Evolutionary conservation across 1,139 yeast species (phyloP), one percentile per base, ranked within the genome.

Genomic region (Saccharomyces uvarum): DNA sequence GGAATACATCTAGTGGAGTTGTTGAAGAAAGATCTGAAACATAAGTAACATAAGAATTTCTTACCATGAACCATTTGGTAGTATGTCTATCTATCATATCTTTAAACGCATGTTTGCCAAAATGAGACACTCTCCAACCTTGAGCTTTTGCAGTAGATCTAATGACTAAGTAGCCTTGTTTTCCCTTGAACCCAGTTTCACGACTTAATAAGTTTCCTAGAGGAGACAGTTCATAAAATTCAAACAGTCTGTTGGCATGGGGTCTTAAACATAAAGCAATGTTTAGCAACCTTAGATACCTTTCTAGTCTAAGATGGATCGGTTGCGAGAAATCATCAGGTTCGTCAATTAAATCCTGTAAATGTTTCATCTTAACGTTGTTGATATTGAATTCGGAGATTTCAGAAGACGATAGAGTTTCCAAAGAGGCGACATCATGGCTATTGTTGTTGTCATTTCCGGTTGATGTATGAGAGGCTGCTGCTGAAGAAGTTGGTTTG

Each of bases 61-160:
- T 79, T 1, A 93, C 81, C 59, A 93, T 74, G 61, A 89, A 82
- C 99, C 99, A 95, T 68, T 93, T 93, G 53, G 85, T 86, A 1
- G 93, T 84, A 61, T 95, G 91, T 70, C 99, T 83, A 61, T 83
- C 84, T 54, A 89, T 85, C 96, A 90, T 89, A 32, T 86, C 89
- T 62, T 80, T 82, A 62, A 89, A 75, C 65, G 89, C 97, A 60
- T 83, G 82, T 8, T 89, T 83, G 59, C 80, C 83, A 72, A 89
- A 83, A 67, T 91, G 97, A 4, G 95, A 88, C 13, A 91, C 97
- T 65, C 96, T 78, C 99, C 99, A 93, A 2, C 98, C 98, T 69
- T 88, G 96, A 0, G 90, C 78, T 58, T 82, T 82, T 0, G 98
- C 93, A 1, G 90, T 81, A 0, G 97, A 86, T 21, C 91, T 82